Evolutionary conservation across 306 rosid species (phyloP).

Genomic region (Prunus davidiana): DNA sequence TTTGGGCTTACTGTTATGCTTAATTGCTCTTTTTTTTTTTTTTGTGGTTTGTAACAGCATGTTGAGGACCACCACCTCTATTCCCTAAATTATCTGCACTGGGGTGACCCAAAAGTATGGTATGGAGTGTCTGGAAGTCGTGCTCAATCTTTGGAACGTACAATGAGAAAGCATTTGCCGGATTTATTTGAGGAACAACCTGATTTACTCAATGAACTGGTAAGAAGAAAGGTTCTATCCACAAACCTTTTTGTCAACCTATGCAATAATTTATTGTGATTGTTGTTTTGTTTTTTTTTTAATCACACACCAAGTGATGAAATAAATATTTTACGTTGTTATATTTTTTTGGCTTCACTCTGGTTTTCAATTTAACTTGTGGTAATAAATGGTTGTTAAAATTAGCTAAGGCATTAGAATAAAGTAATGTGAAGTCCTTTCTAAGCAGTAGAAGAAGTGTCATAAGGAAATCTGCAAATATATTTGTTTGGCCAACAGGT

Average conservation of each 20-base stretch:
- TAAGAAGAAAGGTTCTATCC: slow-evolving; percentile 21
- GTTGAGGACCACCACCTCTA: slow-evolving; percentile 98
- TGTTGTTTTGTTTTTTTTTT: too few species aligned
- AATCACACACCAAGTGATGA: too few species aligned
- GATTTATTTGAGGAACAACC: slow-evolving; percentile 92
- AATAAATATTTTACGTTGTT: too few species aligned
- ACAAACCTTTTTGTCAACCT: neutral
- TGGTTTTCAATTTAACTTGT: too few species aligned
- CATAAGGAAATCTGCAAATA: too few species aligned
- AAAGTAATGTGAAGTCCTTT: too few species aligned
- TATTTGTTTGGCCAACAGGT: too few species aligned
- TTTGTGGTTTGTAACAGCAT: slow-evolving; percentile 57
- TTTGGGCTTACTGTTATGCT: slow-evolving; percentile 19
- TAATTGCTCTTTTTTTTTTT: slow-evolving; percentile 6
- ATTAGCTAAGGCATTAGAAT: too few species aligned
- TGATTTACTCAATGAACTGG: slow-evolving; percentile 92
- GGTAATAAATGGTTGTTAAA: too few species aligned
- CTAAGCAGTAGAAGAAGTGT: too few species aligned
- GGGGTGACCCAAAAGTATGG: slow-evolving; percentile 96
- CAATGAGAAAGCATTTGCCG: slow-evolving; percentile 82
- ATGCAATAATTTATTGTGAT: neutral
- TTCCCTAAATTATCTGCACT: slow-evolving; percentile 87
- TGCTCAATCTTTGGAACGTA: slow-evolving; percentile 66
- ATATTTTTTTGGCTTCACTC: too few species aligned
- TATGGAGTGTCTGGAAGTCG: slow-evolving; percentile 86